These are phyloP conservation scores for Talaromyces sp. DNA, from an alignment of 2,329 filamentous ascomycete genomes.

Conservation along the genomic window DNA sequence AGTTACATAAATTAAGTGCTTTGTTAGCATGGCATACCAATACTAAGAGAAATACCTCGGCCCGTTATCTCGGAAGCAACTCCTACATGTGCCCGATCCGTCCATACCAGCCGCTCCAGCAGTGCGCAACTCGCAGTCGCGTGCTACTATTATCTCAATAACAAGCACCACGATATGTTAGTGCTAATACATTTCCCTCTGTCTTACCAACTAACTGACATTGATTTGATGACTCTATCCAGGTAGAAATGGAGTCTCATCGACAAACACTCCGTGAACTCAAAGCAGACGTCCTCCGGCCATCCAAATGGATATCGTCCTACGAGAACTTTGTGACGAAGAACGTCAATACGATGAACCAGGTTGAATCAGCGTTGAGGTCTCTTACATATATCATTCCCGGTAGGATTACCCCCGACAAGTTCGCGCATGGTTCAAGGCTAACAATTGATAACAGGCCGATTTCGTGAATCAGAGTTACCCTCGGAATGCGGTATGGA, in stretches of 20 bases:
- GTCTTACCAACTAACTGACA: not conserved
- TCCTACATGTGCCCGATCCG: conserved; percentile 3
- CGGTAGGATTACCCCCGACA: conserved; percentile 39
- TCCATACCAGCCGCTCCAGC: conserved; percentile 1
- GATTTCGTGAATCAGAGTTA: conserved; percentile 72
- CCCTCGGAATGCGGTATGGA: conserved; percentile 74
- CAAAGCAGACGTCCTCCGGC: conserved; percentile 28
- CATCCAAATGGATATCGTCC: conserved; percentile 36
- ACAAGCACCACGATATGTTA: not conserved
- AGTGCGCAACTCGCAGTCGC: not conserved
- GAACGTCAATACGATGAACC: conserved; percentile 87
- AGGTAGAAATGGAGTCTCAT: conserved; percentile 29
- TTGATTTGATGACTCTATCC: not conserved
- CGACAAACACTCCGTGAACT: conserved; percentile 24
- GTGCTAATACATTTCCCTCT: not conserved
- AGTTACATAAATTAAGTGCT: not conserved
- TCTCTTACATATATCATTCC: conserved; percentile 96
- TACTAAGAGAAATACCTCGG: conserved; percentile 7
- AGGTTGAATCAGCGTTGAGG: conserved; percentile 88
- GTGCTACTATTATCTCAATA: not conserved
- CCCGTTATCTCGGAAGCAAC: not conserved
- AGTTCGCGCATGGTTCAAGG: not conserved
- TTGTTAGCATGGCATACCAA: not conserved
- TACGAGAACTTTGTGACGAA: conserved; percentile 79
- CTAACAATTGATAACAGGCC: conserved; percentile 26